Conservation (phyloP, 2,329 filamentous ascomycete species). For the Zymoseptoria passerinii region DNA sequence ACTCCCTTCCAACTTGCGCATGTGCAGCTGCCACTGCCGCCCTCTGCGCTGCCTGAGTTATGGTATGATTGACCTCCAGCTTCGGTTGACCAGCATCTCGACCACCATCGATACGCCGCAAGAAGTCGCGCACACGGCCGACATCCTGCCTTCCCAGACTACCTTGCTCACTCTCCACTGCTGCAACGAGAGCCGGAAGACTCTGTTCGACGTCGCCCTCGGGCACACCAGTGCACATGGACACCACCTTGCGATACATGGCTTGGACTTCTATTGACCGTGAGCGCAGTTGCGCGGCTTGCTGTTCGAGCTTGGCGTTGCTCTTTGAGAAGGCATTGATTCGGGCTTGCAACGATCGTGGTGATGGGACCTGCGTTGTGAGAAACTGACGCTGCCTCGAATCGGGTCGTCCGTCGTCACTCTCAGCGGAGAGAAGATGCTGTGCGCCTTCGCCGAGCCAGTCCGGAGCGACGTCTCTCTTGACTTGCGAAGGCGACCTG, state of each 20-base stretch:
- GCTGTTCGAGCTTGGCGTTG: conserved; percentile 57
- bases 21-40: neutral
- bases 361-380: conserved; percentile 21
- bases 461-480: conserved; percentile 24
- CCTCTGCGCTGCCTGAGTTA: conserved; percentile 4
- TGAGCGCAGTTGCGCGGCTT: conserved; percentile 63
- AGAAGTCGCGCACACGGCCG: conserved; percentile 66
- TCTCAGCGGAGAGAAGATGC: conserved; percentile 2
- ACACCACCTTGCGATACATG: conserved; percentile 82
- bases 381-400: conserved; percentile 15
- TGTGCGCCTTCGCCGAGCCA: conserved; percentile 30
- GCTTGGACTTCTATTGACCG: conserved; percentile 76
- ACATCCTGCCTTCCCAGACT: conserved; percentile 47
- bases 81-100: neutral
- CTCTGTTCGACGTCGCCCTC: conserved; percentile 73
- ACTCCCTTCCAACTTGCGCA: neutral
- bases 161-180: conserved; percentile 72
- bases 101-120: conserved; percentile 60
- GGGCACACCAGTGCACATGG: conserved; percentile 71
- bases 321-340: conserved; percentile 62
- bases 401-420: conserved; percentile 4
- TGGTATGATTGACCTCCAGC: conserved; percentile 8
- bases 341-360: conserved; percentile 50
- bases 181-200: conserved; percentile 70
- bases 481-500: conserved; percentile 11